phyloP scores from a whole-genome alignment of 1,284 basidiomycete genomes.

The Cutaneotrichosporon spelunceum region DNA sequence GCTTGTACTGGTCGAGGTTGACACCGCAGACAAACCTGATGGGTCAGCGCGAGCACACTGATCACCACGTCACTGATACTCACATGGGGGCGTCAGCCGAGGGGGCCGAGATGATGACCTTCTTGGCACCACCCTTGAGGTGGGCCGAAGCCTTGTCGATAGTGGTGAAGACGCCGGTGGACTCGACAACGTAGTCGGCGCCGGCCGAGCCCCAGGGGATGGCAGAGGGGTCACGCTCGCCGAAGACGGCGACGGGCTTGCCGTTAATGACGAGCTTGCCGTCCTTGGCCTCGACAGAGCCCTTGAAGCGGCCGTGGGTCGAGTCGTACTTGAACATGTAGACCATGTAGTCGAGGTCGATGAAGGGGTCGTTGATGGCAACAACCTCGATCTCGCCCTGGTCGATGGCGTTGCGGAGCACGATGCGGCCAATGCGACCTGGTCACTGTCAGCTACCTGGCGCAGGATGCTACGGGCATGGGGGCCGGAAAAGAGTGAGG shows the following conservation, averaged over 20 bases:
- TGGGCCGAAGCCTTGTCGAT: constrained; percentile 81
- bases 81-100: constrained; percentile 96
- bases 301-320: constrained; percentile 94
- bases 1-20: constrained; percentile 91
- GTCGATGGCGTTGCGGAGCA: constrained; percentile 84
- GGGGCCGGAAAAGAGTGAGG: not conserved
- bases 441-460: not conserved
- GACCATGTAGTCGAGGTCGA: constrained; percentile 94
- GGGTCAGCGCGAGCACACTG: not conserved
- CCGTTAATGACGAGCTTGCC: constrained; percentile 87
- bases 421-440: constrained; percentile 98
- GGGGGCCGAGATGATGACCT: constrained; percentile 99
- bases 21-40: constrained; percentile 78
- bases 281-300: constrained; percentile 75
- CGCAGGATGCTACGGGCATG: not conserved
- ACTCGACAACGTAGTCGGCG: constrained; percentile 94
- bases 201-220: constrained; percentile 81
- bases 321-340: constrained; percentile 99
- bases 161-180: constrained; percentile 99
- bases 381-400: constrained; percentile 74
- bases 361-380: constrained; percentile 93
- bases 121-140: constrained; percentile 99
- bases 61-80: constrained; percentile 11
- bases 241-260: constrained; percentile 74
- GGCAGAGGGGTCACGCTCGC: constrained; percentile 80